Evolutionary conservation across 257 asterid genomes (phyloP).

Genomic region (Solanum chaucha): DNA sequence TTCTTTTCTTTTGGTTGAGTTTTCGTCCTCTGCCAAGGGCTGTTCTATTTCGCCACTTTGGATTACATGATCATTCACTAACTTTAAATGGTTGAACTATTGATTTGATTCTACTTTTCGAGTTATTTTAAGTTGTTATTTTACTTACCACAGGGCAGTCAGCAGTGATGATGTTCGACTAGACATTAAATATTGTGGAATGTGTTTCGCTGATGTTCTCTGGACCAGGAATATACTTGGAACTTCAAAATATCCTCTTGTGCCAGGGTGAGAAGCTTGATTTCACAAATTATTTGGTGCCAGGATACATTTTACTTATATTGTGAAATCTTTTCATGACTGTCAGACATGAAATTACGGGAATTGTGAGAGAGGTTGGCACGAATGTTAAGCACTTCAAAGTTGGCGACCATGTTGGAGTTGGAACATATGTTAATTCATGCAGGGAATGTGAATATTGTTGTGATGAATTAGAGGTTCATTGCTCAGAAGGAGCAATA

Average conservation of each 20-base stretch:
- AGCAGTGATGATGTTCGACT: slow-evolving; percentile 62
- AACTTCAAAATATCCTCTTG: slow-evolving; percentile 71
- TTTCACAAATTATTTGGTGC: neutral
- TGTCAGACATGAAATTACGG: slow-evolving; percentile 79
- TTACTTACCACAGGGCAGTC: slow-evolving; percentile 37
- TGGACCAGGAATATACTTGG: slow-evolving; percentile 63
- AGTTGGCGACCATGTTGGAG: slow-evolving; percentile 76
- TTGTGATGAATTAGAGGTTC: slow-evolving; percentile 35
- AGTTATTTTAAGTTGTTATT: neutral
- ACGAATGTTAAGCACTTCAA: slow-evolving; percentile 44
- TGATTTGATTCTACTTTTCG: neutral
- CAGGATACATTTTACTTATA: neutral
- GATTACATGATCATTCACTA: neutral
- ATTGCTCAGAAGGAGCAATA: slow-evolving; percentile 60
- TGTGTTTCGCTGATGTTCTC: slow-evolving; percentile 75
- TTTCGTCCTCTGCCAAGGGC: neutral
- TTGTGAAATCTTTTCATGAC: neutral
- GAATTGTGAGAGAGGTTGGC: slow-evolving; percentile 63
- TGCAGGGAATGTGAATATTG: slow-evolving; percentile 91
- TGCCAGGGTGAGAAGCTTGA: slow-evolving; percentile 66
- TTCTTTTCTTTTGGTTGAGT: neutral
- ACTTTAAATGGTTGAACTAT: neutral
- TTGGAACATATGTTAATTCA: slow-evolving; percentile 85
- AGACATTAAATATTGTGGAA: slow-evolving; percentile 59
- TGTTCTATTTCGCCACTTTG: neutral